Evolutionary conservation across 495 filamentous ascomycete species (phyloP).

Genomic region (Aspergillus conjunctus): DNA sequence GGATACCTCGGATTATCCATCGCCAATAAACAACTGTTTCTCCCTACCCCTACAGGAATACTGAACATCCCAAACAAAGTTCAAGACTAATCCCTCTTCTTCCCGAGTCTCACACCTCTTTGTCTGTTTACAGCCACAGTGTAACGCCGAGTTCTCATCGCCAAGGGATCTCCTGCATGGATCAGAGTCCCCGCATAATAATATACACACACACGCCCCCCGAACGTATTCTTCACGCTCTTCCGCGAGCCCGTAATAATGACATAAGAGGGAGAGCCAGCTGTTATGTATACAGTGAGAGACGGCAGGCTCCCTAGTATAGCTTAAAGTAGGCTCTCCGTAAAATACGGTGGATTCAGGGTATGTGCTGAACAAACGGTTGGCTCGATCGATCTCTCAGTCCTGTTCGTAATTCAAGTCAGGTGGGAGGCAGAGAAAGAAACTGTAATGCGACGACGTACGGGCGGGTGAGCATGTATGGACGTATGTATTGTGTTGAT

Average conservation of each 20-base stretch:
- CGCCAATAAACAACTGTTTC: too few relatives aligned
- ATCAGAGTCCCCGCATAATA: conserved; percentile 11
- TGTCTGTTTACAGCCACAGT: background rate
- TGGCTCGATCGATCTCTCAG: background rate
- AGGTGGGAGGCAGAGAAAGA: background rate
- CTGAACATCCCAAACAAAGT: background rate
- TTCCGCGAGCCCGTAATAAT: too few relatives aligned
- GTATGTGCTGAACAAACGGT: too few relatives aligned
- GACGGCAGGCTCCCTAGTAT: too few relatives aligned
- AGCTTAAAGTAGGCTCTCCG: too few relatives aligned
- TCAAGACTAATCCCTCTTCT: background rate
- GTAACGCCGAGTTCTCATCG: conserved; percentile 6
- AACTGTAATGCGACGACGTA: background rate
- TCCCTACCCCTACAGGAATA: too few relatives aligned
- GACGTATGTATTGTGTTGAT: background rate
- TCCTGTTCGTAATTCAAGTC: background rate
- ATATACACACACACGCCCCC: background rate
- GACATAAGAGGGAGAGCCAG: too few relatives aligned
- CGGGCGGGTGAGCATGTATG: background rate
- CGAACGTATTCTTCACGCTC: too few relatives aligned
- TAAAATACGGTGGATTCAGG: too few relatives aligned
- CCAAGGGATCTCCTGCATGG: conserved; percentile 26
- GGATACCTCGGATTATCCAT: too few relatives aligned
- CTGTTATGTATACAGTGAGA: too few relatives aligned
- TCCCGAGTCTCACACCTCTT: background rate